Conservation (phyloP, 768 basidiomycete species). For the Xerocomus spinulosus region DNA sequence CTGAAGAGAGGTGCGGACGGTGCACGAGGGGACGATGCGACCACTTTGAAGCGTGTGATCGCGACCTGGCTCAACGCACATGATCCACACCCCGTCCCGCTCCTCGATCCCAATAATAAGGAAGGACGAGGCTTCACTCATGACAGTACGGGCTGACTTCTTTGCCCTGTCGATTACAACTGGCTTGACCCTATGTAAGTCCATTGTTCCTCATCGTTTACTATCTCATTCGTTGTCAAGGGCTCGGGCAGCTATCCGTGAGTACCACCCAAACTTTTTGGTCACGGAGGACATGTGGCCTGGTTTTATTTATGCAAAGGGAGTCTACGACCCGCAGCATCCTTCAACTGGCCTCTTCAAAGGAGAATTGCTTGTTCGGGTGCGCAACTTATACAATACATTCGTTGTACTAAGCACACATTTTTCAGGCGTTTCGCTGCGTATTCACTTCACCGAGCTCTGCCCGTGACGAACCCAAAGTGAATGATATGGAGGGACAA, state of each 20-base stretch:
- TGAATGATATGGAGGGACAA: too few relatives aligned
- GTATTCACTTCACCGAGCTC: conserved; percentile 7
- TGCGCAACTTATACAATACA: neutral
- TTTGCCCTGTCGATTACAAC: conserved; percentile 14
- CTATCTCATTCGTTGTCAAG: neutral
- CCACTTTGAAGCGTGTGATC: neutral
- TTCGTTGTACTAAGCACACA: too few relatives aligned
- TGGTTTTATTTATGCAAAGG: neutral
- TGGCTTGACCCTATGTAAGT: conserved; percentile 8
- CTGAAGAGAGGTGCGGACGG: conserved; percentile 12
- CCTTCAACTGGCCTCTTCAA: conserved; percentile 2
- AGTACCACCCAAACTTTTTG: neutral
- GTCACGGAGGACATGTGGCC: conserved; percentile 9
- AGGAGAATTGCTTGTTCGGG: neutral
- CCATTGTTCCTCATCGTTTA: neutral
- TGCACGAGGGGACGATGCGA: conserved; percentile 11
- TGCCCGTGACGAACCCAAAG: neutral
- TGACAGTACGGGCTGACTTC: conserved; percentile 4
- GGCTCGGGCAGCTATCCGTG: neutral
- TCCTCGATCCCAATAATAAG: neutral
- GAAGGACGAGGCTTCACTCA: conserved; percentile 6
- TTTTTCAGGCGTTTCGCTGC: conserved; percentile 18
- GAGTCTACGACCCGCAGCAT: neutral
- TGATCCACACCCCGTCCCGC: neutral
- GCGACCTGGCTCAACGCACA: conserved; percentile 9